Evolutionary conservation across 768 basidiomycete species (phyloP).

Genomic region (Podaxis sp.): DNA sequence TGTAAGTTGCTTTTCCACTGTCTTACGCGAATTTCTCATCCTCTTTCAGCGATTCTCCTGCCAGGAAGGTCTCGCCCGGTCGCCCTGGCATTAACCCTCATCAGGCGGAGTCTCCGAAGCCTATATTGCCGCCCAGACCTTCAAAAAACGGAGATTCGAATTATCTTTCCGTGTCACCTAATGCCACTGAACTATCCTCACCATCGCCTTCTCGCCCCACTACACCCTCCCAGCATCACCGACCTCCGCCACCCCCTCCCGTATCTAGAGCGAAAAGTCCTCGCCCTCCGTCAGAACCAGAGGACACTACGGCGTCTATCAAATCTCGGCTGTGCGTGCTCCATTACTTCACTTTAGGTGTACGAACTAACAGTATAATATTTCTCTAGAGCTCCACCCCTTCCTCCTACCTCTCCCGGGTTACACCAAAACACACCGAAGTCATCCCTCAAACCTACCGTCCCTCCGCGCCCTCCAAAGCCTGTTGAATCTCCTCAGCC

Average conservation of each 20-base stretch:
- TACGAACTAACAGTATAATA: neutral
- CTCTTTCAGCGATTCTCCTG: slow-evolving; percentile 11
- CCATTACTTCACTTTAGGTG: neutral
- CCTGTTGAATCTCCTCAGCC: slow-evolving; percentile 15
- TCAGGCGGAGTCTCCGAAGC: slow-evolving; percentile 1
- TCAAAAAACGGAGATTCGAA: neutral
- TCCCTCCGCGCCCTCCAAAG: slow-evolving; percentile 23
- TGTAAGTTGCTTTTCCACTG: slow-evolving; percentile 22
- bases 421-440: slow-evolving; percentile 21
- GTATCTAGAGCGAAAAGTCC: slow-evolving; percentile 7
- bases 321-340: slow-evolving; percentile 6
- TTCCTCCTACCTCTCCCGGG: neutral
- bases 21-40: neutral
- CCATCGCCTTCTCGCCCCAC: neutral
- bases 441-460: slow-evolving; percentile 22
- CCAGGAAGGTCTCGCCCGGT: neutral
- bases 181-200: slow-evolving; percentile 3
- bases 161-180: slow-evolving; percentile 7
- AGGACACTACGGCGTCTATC: neutral
- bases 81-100: neutral
- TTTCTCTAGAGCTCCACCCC: neutral
- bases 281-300: slow-evolving; percentile 1
- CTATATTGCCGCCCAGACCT: slow-evolving; percentile 4
- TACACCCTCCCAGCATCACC: slow-evolving; percentile 9
- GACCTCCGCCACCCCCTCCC: slow-evolving; percentile 8